phyloP scores from a whole-genome alignment of 345 rosid genomes.

The Pistacia integerrima region DNA sequence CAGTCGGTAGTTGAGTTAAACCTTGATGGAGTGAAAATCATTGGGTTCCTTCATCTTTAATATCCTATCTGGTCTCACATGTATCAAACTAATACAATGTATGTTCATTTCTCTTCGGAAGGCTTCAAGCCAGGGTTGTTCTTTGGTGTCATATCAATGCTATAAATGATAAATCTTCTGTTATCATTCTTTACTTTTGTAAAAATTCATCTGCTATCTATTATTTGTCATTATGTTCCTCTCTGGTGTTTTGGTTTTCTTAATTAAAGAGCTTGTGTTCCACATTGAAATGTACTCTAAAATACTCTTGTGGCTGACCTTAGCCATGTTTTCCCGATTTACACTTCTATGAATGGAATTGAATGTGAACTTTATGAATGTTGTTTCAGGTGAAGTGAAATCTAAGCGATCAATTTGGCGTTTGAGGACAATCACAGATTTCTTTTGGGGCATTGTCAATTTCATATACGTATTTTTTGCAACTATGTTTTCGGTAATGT shows the following conservation, averaged over 20 bases:
- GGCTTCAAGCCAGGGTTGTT: background rate
- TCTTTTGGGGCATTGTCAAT: constrained; percentile 70
- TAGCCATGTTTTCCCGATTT: background rate
- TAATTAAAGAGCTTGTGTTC: background rate
- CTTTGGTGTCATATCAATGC: background rate
- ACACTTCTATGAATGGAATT: background rate
- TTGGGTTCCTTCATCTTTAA: background rate
- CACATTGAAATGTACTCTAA: background rate
- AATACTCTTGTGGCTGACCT: background rate
- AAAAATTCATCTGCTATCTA: background rate
- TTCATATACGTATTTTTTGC: constrained; percentile 61
- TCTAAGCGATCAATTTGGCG: constrained; percentile 70
- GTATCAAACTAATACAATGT: too few species aligned
- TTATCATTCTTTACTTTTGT: background rate
- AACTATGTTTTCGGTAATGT: constrained; percentile 72
- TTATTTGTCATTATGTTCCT: background rate
- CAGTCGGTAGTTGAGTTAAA: background rate
- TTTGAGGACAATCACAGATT: constrained; percentile 60
- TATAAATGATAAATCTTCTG: background rate
- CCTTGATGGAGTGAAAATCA: background rate
- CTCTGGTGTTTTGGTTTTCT: background rate
- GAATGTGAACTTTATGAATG: background rate
- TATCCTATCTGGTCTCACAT: background rate
- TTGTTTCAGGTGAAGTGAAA: constrained; percentile 49
- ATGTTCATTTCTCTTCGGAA: background rate